A percentile compares a stretch with the other conserved stretches of the same genome.
These are phyloP conservation scores for Cladosporium sp. DNA, from an alignment of 2,329 filamentous ascomycete genomes.

Conservation along the genomic window DNA sequence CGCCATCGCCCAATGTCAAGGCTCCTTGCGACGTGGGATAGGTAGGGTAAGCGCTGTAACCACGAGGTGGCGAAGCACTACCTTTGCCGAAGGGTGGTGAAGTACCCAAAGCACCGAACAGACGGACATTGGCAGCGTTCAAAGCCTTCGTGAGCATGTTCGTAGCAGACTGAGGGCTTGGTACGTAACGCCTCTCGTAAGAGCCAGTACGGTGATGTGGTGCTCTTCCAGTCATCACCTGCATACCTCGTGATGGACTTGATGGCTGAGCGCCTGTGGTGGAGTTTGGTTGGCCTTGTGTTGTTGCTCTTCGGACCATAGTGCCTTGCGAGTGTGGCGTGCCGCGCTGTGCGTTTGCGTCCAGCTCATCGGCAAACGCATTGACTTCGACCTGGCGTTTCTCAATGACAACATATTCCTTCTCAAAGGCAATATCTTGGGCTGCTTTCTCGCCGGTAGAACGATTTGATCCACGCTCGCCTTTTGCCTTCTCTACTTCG, in stretches of 20 bases:
- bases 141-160: slow-evolving; percentile 94
- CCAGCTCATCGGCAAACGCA: slow-evolving; percentile 92
- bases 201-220: slow-evolving; percentile 76
- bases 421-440: slow-evolving; percentile 84
- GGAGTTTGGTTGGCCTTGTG: slow-evolving; percentile 70
- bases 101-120: slow-evolving; percentile 68
- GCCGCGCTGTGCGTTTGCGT: slow-evolving; percentile 67
- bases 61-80: slow-evolving; percentile 70
- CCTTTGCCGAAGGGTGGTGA: slow-evolving; percentile 56
- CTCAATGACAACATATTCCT: slow-evolving; percentile 94
- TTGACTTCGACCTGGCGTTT: slow-evolving; percentile 96
- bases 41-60: slow-evolving; percentile 79
- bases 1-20: slow-evolving; percentile 62
- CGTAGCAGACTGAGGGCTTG: slow-evolving; percentile 72
- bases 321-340: slow-evolving; percentile 53
- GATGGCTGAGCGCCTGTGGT: slow-evolving; percentile 66
- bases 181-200: slow-evolving; percentile 76
- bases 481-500: slow-evolving; percentile 22
- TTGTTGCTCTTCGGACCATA: slow-evolving; percentile 74
- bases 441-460: slow-evolving; percentile 65
- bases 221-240: slow-evolving; percentile 68
- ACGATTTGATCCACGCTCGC: slow-evolving; percentile 35
- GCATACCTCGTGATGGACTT: slow-evolving; percentile 69
- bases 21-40: slow-evolving; percentile 77
- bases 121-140: slow-evolving; percentile 80